Evolutionary conservation across 768 basidiomycete species (phyloP), one percentile per base, ranked within the genome.

Genomic region (Amanita pseudoporphyria): DNA sequence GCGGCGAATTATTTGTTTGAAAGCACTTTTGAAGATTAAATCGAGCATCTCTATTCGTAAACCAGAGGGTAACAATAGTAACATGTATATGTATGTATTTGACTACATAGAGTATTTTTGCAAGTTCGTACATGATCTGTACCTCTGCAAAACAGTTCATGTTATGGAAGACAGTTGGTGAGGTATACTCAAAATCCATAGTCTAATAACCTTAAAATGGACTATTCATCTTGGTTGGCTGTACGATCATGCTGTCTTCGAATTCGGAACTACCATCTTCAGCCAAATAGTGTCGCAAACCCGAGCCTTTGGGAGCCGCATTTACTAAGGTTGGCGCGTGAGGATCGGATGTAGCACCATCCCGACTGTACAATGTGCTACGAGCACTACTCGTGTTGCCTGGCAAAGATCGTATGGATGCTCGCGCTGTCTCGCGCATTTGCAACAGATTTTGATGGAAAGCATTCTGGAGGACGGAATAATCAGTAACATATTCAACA

Each of bases 1-100:
- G 93, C 96, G 7, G 96, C 95, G 12, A 96, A 96, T 61, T 95
- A 84, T 58, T 65, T 97, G 58, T 94, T 97, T 55, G 93, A 95
- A 57, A 59, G 67, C 49, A 70, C 71, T 24, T 83, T 81, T 58
- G 81, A 80, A 40, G 38, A 28, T 31, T 26, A 30, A 44, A 30
- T 44, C 42, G 14, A 10, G 19, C 40, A 4, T 21, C 21, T 10
- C 2, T 18, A 40, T 16, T 40, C 9, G 12, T 26, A 26, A 22
- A 22, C 40, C 24, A 18, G 4, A 5, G 19, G 21, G 40, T 26
- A 6, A 22, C 21, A 37, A 37, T 16, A 37, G 36, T 16, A n/a
- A 12, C 19, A 28, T 32, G 30, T 28, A 31, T 22, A 18, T 35
- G 36, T 30, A 44, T 48, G 37, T 37, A 31, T 33, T 13, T 31